Evolutionary conservation across 2,329 filamentous ascomycete species (phyloP).

Genomic region (Fusarium sp.): DNA sequence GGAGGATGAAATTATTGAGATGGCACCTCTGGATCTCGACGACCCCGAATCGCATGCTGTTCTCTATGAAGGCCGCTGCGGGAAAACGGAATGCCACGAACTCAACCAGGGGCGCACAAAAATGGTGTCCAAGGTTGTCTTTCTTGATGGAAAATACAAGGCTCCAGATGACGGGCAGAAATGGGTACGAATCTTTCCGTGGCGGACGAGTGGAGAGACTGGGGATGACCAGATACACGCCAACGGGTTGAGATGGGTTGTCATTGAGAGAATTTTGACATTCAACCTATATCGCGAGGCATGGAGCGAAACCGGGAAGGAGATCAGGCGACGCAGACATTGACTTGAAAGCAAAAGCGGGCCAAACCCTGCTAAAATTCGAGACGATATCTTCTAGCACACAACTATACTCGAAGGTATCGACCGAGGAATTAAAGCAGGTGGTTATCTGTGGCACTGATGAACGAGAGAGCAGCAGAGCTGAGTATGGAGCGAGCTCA

Average conservation of each 20-base stretch:
- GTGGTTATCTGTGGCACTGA: background rate
- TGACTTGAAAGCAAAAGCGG: constrained; percentile 6
- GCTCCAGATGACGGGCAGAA: constrained; percentile 40
- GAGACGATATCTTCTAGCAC: background rate
- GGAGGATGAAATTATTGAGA: constrained; percentile 54
- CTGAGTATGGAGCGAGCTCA: background rate
- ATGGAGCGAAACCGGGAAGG: constrained; percentile 47
- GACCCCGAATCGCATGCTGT: constrained; percentile 53
- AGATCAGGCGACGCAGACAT: constrained; percentile 35
- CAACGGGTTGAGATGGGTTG: constrained; percentile 55
- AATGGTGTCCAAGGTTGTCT: constrained; percentile 55
- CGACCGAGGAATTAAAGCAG: background rate
- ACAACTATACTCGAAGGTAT: background rate
- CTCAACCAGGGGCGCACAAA: constrained; percentile 53
- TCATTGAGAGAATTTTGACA: constrained; percentile 55
- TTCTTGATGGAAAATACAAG: constrained; percentile 53
- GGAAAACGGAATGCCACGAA: constrained; percentile 52
- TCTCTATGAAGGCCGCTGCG: constrained; percentile 53
- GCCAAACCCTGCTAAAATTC: background rate
- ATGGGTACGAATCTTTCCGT: constrained; percentile 53
- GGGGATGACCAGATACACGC: constrained; percentile 47
- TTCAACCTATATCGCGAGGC: constrained; percentile 54
- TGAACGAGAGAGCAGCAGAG: background rate
- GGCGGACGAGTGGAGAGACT: constrained; percentile 48
- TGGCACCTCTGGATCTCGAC: constrained; percentile 52